Percentiles rank a stretch among this genome's conserved stretches.
phyloP scores from a whole-genome alignment of 2,329 filamentous ascomycete species.

The Erysiphe pulchra region DNA sequence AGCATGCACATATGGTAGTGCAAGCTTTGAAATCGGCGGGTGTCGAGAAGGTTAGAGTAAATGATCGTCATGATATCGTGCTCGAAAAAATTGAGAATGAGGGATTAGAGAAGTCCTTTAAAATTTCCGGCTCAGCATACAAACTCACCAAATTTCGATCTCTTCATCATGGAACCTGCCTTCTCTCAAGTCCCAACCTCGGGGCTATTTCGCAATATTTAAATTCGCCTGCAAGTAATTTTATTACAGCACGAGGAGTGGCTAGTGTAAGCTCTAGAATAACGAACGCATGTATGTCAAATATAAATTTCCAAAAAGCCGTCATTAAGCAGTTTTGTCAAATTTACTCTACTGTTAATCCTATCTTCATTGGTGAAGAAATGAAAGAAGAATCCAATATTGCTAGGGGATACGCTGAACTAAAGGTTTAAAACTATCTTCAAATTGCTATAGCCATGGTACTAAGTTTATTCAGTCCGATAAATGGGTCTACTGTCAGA shows the following conservation, averaged over 20 bases:
- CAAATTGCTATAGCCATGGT: not conserved
- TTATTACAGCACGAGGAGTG: conserved; percentile 60
- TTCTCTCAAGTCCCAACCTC: conserved; percentile 56
- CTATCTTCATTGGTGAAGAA: conserved; percentile 7
- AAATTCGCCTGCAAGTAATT: conserved; percentile 50
- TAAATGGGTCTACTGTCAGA: conserved; percentile 66
- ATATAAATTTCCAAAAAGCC: conserved; percentile 21
- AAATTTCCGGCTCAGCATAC: conserved; percentile 85
- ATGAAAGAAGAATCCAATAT: conserved; percentile 23
- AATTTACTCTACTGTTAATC: conserved; percentile 31
- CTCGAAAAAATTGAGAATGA: conserved; percentile 21
- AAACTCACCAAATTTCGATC: conserved; percentile 63
- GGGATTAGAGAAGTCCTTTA: conserved; percentile 20
- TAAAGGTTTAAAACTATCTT: conserved; percentile 22
- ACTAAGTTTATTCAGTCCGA: conserved; percentile 21
- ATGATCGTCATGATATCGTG: conserved; percentile 82
- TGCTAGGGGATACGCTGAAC: conserved; percentile 31
- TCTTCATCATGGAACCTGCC: conserved; percentile 79
- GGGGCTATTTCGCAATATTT: conserved; percentile 41
- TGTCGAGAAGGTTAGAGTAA: conserved; percentile 40
- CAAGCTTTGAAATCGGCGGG: conserved; percentile 43
- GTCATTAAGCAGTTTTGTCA: conserved; percentile 37
- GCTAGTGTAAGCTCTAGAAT: conserved; percentile 76
- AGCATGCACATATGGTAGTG: conserved; percentile 79
- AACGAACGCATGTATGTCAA: conserved; percentile 42